A percentile compares a stretch with the other conserved stretches of the same genome.
Evolutionary conservation across 2,329 filamentous ascomycete species (phyloP).

Genomic region (Bipolaris oryzae): DNA sequence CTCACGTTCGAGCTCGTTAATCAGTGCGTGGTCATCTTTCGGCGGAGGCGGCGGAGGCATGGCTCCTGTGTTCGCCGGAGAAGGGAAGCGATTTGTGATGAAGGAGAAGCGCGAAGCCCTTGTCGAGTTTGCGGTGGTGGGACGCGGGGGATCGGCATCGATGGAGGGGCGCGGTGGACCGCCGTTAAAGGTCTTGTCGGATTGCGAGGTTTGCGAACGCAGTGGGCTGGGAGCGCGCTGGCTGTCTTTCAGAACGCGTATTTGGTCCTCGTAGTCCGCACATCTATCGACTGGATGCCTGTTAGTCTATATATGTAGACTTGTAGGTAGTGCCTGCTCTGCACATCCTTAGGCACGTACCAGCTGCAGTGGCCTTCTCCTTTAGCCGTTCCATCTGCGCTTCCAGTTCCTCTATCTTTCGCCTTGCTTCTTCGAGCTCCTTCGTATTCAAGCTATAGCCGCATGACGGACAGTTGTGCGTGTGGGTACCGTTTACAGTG

Average conservation of each 20-base stretch:
- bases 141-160: slow-evolving; percentile 35
- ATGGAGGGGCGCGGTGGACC: slow-evolving; percentile 24
- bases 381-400: slow-evolving; percentile 72
- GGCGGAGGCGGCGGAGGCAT: slow-evolving; percentile 40
- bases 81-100: slow-evolving; percentile 49
- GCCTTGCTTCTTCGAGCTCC: slow-evolving; percentile 29
- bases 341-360: slow-evolving; percentile 46
- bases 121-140: slow-evolving; percentile 35
- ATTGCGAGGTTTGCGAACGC: slow-evolving; percentile 19
- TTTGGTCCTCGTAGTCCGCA: slow-evolving; percentile 81
- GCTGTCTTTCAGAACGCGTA: slow-evolving; percentile 58
- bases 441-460: slow-evolving; percentile 29
- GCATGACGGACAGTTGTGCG: slow-evolving; percentile 40
- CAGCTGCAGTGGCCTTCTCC: slow-evolving; percentile 69
- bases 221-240: slow-evolving; percentile 4
- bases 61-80: slow-evolving; percentile 37
- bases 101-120: slow-evolving; percentile 52
- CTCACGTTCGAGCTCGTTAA: slow-evolving; percentile 69
- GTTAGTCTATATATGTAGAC: slow-evolving; percentile 9
- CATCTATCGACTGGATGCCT: slow-evolving; percentile 58
- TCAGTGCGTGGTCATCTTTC: slow-evolving; percentile 55
- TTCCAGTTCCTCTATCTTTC: slow-evolving; percentile 63
- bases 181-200: slow-evolving; percentile 21
- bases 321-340: neutral
- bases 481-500: slow-evolving; percentile 24